These are phyloP conservation scores for Phialocephala sp. DNA, from an alignment of 2,329 filamentous ascomycete genomes.

Conservation along the genomic window DNA sequence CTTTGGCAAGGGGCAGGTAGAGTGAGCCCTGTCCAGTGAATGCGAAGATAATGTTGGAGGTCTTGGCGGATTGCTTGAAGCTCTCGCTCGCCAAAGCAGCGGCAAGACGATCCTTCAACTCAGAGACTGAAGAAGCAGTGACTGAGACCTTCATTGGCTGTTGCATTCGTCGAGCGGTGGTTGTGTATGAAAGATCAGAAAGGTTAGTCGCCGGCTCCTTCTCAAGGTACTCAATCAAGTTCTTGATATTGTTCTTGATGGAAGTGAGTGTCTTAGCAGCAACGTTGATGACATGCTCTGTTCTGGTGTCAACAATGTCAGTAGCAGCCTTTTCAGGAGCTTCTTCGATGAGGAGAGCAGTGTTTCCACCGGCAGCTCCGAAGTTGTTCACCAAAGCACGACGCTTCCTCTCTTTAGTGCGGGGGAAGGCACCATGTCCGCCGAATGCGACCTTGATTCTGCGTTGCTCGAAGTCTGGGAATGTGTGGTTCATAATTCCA, in stretches of 20 bases:
- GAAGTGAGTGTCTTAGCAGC: constrained; percentile 49
- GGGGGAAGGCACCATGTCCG: constrained; percentile 5
- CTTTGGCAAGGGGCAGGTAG: constrained; percentile 46
- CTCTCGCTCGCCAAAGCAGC: constrained; percentile 7
- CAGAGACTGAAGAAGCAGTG: constrained; percentile 45
- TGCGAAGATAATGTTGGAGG: constrained; percentile 8
- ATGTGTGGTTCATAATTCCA: constrained; percentile 29
- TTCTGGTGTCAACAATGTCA: constrained; percentile 49
- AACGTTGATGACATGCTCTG: constrained; percentile 45
- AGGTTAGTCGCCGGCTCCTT: constrained; percentile 23
- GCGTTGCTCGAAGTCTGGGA: constrained; percentile 45
- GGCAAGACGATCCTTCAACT: constrained; percentile 53
- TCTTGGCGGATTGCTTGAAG: neutral
- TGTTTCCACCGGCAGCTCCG: constrained; percentile 35
- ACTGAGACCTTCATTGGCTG: constrained; percentile 57
- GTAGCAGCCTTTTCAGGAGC: constrained; percentile 6
- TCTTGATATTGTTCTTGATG: constrained; percentile 35
- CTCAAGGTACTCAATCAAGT: constrained; percentile 37
- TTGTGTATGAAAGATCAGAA: constrained; percentile 31
- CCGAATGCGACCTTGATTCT: constrained; percentile 4
- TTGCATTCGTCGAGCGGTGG: constrained; percentile 56
- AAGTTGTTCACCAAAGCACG: constrained; percentile 54
- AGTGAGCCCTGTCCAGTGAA: constrained; percentile 46
- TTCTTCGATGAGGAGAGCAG: constrained; percentile 24
- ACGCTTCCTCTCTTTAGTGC: constrained; percentile 5